These are phyloP conservation scores for Phialophora expanda DNA, from an alignment of 2,329 filamentous ascomycete genomes.

Conservation along the genomic window DNA sequence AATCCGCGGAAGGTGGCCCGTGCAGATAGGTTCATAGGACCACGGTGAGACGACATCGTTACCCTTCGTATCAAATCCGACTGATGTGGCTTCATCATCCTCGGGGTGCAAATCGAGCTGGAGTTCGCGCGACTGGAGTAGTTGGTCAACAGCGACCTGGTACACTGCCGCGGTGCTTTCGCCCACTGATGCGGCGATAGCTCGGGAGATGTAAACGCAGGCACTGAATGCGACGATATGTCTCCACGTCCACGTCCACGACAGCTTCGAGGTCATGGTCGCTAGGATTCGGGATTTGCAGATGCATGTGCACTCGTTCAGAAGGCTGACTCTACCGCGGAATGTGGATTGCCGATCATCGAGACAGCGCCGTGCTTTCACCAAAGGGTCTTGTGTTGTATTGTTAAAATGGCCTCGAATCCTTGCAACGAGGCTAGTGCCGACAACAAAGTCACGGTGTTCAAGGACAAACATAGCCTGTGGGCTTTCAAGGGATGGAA, in stretches of 20 bases:
- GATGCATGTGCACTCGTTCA: neutral
- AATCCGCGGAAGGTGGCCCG: slow-evolving; percentile 14
- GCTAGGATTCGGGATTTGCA: neutral
- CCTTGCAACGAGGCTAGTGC: neutral
- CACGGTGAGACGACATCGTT: slow-evolving; percentile 11
- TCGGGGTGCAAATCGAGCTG: slow-evolving; percentile 14
- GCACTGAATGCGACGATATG: neutral
- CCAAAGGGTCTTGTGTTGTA: neutral
- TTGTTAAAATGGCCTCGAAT: neutral
- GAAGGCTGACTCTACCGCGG: neutral
- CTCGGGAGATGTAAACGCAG: neutral
- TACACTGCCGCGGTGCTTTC: neutral
- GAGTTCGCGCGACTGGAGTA: slow-evolving; percentile 22
- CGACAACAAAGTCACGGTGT: too few relatives aligned
- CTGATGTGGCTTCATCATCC: neutral
- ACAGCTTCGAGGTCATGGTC: neutral
- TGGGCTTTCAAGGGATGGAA: too few relatives aligned
- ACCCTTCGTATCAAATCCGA: neutral
- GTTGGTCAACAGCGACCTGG: slow-evolving; percentile 12
- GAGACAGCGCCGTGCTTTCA: neutral
- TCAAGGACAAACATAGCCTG: too few relatives aligned
- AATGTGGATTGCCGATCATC: neutral
- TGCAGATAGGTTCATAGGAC: slow-evolving; percentile 28
- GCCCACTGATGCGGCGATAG: neutral
- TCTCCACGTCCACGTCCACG: neutral